Conservation (phyloP, 1,284 basidiomycete genomes). For the Cystobasidiaceae sp. region DNA sequence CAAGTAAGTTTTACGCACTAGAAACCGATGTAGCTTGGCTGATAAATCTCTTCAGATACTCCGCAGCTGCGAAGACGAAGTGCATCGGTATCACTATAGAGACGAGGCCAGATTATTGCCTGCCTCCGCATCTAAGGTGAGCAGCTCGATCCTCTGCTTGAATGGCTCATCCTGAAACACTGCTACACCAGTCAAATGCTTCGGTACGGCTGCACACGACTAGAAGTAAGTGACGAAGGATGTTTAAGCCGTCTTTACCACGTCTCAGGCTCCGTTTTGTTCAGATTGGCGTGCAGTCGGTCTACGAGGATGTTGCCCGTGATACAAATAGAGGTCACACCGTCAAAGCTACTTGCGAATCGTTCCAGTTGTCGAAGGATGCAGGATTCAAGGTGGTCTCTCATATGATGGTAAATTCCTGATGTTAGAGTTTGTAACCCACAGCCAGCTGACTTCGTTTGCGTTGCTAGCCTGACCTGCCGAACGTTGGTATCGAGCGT, state of each 20-base stretch:
- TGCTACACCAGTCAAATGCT: conserved; percentile 78
- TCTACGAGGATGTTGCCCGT: conserved; percentile 97
- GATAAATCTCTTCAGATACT: conserved; percentile 66
- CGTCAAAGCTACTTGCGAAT: conserved; percentile 93
- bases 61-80: conserved; percentile 94
- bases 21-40: neutral
- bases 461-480: conserved; percentile 56
- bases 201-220: conserved; percentile 93
- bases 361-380: conserved; percentile 97
- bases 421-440: neutral
- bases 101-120: conserved; percentile 95
- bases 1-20: conserved; percentile 35
- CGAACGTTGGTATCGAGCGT: conserved; percentile 93
- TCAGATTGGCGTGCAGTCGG: conserved; percentile 89
- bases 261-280: neutral
- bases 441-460: conserved; percentile 54
- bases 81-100: conserved; percentile 99
- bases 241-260: too few relatives aligned
- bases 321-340: conserved; percentile 96
- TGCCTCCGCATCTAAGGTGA: conserved; percentile 87
- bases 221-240: conserved; percentile 55
- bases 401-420: conserved; percentile 82
- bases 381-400: conserved; percentile 99
- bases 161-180: neutral
- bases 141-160: neutral